Base-by-base conservation (phyloP, 192 early-diverging fungal species). In the Allomyces macrogynus region DNA sequence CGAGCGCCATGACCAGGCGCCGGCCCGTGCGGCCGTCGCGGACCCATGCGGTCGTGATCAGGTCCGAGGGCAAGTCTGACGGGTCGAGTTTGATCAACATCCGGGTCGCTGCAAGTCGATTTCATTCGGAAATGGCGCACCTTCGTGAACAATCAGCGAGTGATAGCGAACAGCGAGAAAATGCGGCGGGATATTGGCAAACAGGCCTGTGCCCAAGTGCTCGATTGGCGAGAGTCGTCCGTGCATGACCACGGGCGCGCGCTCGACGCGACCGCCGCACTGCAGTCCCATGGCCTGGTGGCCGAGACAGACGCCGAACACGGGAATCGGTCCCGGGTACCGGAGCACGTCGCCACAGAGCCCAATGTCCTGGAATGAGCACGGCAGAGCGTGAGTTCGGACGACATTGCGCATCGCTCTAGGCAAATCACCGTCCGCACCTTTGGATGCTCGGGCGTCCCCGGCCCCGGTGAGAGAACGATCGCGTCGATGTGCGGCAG, bases 391-490 rank as follows among this genome's bases (percentile, higher is more conserved):
- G 10, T 43, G n/a, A 43, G 22, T 16, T 16, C 14, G 11, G 42
- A 44, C 24, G 32, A 7, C 32, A 0, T 40, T 8, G 32, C 32
- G 7, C 32, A 8, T 40, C 32, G 32, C 32, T 8, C 32, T 0
- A 40, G 32, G 5, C 5, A 40, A 40, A 8, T 0, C 7, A 40
- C 32, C 7, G 32, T 8, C 32, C 32, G 54, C 11, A 57, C 65
- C 20, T 73, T 75, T 9, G 42, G 10, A 25, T 77, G 74, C 40
- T 85, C 82, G 4, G 95, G 92, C 24, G 80, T 78, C 22, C 95
- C 95, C 4, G 95, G 95, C 0, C 95, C 95, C 16, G 95, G 95
- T 3, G 92, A 95, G 61, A 97, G 89, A 16, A 97, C 80, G 12
- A 95, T 69, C 67, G 84, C 85, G 71, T 97, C 92, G 69, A 97